Percentiles rank a stretch among this genome's conserved stretches.
These are phyloP conservation scores for Penicillium nordicum DNA, from an alignment of 2,329 filamentous ascomycete genomes.

Conservation along the genomic window DNA sequence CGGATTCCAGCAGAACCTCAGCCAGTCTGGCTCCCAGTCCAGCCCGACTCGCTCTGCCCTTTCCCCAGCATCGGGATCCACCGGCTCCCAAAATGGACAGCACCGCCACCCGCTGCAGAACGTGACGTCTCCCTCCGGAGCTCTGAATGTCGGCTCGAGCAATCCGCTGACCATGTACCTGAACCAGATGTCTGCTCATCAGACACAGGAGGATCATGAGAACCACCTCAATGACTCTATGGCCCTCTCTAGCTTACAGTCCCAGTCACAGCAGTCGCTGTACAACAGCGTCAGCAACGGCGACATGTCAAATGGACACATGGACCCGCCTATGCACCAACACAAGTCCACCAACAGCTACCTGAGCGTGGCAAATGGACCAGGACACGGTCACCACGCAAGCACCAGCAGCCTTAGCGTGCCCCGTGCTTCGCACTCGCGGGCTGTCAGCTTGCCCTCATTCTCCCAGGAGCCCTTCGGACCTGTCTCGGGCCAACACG, in stretches of 20 bases:
- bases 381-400: constrained; percentile 72
- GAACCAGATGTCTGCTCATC: constrained; percentile 63
- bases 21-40: constrained; percentile 55
- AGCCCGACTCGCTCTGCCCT: constrained; percentile 58
- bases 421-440: constrained; percentile 62
- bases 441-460: constrained; percentile 83
- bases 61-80: constrained; percentile 54
- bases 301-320: constrained; percentile 56
- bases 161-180: constrained; percentile 94
- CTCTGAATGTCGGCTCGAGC: constrained; percentile 74
- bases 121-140: constrained; percentile 59
- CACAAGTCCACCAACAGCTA: constrained; percentile 67
- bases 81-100: constrained; percentile 53
- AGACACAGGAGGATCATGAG: constrained; percentile 69
- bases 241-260: constrained; percentile 49
- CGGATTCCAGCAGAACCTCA: constrained; percentile 54
- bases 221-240: constrained; percentile 44
- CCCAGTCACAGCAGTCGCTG: constrained; percentile 71
- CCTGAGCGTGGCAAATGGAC: constrained; percentile 47
- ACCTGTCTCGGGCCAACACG: constrained; percentile 35
- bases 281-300: constrained; percentile 72
- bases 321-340: constrained; percentile 42
- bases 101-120: constrained; percentile 57
- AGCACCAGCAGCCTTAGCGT: constrained; percentile 55
- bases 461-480: constrained; percentile 60